phyloP scores from a whole-genome alignment of 495 filamentous ascomycete genomes.

The Pyrenula massariospora region DNA sequence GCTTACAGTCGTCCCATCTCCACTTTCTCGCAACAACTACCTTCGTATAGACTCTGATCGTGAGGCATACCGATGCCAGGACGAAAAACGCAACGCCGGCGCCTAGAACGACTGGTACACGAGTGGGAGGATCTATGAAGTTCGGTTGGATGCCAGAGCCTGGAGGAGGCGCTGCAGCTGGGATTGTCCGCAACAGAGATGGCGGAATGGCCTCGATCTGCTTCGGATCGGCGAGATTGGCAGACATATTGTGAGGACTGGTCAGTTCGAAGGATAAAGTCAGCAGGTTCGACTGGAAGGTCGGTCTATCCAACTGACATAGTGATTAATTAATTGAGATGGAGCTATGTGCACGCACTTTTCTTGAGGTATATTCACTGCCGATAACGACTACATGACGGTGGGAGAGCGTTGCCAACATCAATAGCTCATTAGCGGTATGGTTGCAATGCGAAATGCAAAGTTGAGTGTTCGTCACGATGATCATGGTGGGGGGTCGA shows the following conservation, averaged over 20 bases:
- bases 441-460: too few relatives aligned
- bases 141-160: constrained; percentile 6
- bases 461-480: too few relatives aligned
- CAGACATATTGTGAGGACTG: constrained; percentile 2
- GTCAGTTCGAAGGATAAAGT: too few relatives aligned
- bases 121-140: constrained; percentile 7
- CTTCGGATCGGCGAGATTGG: constrained; percentile 1
- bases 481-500: too few relatives aligned
- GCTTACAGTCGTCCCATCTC: constrained; percentile 12
- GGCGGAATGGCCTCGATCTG: constrained; percentile 6
- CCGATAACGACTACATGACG: too few relatives aligned
- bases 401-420: too few relatives aligned
- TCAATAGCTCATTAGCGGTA: too few relatives aligned
- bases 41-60: constrained; percentile 9
- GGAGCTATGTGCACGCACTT: too few relatives aligned
- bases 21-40: constrained; percentile 3
- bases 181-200: constrained; percentile 4
- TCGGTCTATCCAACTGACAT: too few relatives aligned
- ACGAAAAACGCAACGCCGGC: constrained; percentile 4
- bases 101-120: constrained; percentile 6
- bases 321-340: too few relatives aligned
- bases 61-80: constrained; percentile 8
- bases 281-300: too few relatives aligned
- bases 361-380: too few relatives aligned
- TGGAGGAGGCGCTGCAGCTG: constrained; percentile 4